These are phyloP conservation scores for Trichoderma brevicompactum DNA, from an alignment of 2,329 filamentous ascomycete species.

Conservation along the genomic window DNA sequence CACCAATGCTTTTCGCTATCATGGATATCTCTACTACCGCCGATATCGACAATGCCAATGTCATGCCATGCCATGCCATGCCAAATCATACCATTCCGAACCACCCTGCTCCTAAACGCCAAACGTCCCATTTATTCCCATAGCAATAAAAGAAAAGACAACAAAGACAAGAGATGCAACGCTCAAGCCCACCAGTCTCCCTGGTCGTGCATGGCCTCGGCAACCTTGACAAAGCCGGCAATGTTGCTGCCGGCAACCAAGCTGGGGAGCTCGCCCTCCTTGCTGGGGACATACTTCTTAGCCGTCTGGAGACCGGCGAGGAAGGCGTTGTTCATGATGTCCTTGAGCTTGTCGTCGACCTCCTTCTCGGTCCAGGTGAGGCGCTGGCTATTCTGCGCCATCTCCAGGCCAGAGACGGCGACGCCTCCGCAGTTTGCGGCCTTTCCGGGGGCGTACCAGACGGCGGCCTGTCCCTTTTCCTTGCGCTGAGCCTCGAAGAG, in stretches of 20 bases:
- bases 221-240: slow-evolving; percentile 97
- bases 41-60: slow-evolving; percentile 11
- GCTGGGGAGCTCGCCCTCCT: slow-evolving; percentile 83
- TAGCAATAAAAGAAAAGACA: neutral
- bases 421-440: slow-evolving; percentile 97
- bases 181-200: slow-evolving; percentile 79
- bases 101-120: slow-evolving; percentile 12
- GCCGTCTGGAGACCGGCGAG: slow-evolving; percentile 86
- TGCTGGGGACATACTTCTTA: slow-evolving; percentile 79
- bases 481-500: slow-evolving; percentile 81
- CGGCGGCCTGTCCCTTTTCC: slow-evolving; percentile 67
- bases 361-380: slow-evolving; percentile 86
- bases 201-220: slow-evolving; percentile 90
- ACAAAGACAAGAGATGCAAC: neutral
- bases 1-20: neutral
- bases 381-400: slow-evolving; percentile 94
- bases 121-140: neutral
- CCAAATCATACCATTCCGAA: neutral
- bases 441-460: slow-evolving; percentile 98
- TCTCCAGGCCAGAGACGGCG: slow-evolving; percentile 95
- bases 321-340: slow-evolving; percentile 95
- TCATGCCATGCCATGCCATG: neutral
- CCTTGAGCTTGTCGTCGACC: slow-evolving; percentile 88
- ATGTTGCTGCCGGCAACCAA: slow-evolving; percentile 96
- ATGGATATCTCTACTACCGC: neutral